phyloP scores from a whole-genome alignment of 345 rosid species.

The Psidium friedrichsthalianum region DNA sequence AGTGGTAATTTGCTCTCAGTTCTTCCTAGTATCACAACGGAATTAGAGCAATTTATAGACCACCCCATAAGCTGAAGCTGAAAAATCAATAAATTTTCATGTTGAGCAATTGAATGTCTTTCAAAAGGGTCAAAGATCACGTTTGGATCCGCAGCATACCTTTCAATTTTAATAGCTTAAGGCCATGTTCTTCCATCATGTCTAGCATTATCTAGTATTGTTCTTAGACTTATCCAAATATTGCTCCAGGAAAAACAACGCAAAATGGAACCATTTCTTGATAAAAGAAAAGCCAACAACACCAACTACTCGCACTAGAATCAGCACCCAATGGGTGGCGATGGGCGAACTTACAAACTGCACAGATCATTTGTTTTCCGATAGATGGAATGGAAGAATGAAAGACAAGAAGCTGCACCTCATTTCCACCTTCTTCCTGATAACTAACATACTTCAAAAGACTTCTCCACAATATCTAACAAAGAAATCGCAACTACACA shows the following conservation, averaged over 20 bases:
- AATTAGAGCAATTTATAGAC: background rate
- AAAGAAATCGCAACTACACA: background rate
- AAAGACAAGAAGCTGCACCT: background rate
- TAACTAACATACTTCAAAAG: background rate
- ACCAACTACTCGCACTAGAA: background rate
- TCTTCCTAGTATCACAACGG: background rate
- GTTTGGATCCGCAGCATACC: background rate
- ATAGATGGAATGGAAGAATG: fast-evolving
- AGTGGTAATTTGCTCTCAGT: background rate
- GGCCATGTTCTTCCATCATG: background rate
- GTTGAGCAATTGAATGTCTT: background rate
- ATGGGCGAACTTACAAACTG: background rate
- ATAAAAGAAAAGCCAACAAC: background rate
- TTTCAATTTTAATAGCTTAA: fast-evolving
- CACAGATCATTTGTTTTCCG: fast-evolving
- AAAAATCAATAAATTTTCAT: fast-evolving
- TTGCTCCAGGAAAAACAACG: fast-evolving
- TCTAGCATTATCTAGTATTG: fast-evolving
- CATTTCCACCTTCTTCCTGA: background rate
- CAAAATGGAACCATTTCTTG: fast-evolving
- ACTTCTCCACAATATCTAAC: background rate
- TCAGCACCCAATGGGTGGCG: fast-evolving
- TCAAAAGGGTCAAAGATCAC: background rate
- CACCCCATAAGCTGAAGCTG: fast-evolving
- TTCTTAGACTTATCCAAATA: fast-evolving